A percentile compares a stretch with the other conserved stretches of the same genome.
These are phyloP conservation scores for Inga leiocalycina DNA, from an alignment of 306 rosid species.

Conservation along the genomic window DNA sequence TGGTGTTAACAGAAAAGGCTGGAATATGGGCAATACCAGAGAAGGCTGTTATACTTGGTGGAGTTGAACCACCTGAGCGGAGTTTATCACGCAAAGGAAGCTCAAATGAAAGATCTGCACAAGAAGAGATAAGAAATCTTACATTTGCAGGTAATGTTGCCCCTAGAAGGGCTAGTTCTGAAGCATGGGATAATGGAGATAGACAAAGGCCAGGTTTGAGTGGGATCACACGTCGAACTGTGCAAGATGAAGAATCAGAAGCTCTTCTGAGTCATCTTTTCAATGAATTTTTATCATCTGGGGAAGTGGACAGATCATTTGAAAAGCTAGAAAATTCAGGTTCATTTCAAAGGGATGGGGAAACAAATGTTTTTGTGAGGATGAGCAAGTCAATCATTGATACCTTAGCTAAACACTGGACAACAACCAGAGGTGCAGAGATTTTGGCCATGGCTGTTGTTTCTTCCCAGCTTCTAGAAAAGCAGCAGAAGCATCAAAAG, in stretches of 20 bases:
- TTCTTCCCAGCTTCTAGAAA: constrained; percentile 84
- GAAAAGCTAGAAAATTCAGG: constrained; percentile 79
- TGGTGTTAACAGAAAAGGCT: constrained; percentile 92
- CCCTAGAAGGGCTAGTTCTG: constrained; percentile 79
- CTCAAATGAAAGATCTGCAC: constrained; percentile 87
- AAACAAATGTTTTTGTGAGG: constrained; percentile 84
- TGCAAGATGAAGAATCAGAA: constrained; percentile 94
- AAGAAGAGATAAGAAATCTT: constrained; percentile 79
- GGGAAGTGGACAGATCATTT: constrained; percentile 71
- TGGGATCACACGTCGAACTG: constrained; percentile 68
- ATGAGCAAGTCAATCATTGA: constrained; percentile 91
- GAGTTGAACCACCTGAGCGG: constrained; percentile 96
- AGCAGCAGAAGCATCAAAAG: constrained; percentile 82
- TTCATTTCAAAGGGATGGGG: constrained; percentile 92
- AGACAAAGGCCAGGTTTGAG: constrained; percentile 59
- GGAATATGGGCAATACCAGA: constrained; percentile 99
- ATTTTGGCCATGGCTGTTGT: constrained; percentile 91
- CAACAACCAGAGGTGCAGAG: constrained; percentile 97
- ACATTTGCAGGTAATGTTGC: constrained; percentile 63
- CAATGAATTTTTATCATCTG: constrained; percentile 77
- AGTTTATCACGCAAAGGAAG: constrained; percentile 97
- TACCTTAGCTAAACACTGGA: constrained; percentile 98
- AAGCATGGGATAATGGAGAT: constrained; percentile 79
- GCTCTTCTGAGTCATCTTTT: constrained; percentile 77
- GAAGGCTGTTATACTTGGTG: constrained; percentile 92